A percentile compares a stretch with the other conserved stretches of the same genome.
These are phyloP conservation scores for Capsicum baccatum DNA, from an alignment of 257 asterid genomes.

Conservation along the genomic window DNA sequence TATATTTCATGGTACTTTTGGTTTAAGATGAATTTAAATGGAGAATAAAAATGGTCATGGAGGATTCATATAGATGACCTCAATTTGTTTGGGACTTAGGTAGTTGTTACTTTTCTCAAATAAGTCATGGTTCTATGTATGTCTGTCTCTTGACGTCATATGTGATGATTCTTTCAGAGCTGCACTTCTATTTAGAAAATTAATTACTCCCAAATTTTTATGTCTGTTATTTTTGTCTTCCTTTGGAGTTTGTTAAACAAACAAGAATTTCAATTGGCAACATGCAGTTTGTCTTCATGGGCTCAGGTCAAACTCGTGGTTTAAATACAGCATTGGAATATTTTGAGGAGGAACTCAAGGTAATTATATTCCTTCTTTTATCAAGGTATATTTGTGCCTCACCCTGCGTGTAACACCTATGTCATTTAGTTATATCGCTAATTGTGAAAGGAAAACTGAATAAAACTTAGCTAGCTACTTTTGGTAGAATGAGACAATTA, in stretches of 20 bases:
- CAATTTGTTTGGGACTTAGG: neutral
- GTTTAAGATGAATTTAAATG: conserved; percentile 3
- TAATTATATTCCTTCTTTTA: conserved; percentile 31
- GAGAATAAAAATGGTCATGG: conserved; percentile 10
- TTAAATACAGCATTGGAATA: conserved; percentile 41
- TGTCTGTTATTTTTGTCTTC: conserved; percentile 1
- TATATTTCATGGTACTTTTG: neutral
- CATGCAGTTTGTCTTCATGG: conserved; percentile 74
- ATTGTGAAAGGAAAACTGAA: neutral
- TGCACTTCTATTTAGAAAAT: neutral
- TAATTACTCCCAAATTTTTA: neutral
- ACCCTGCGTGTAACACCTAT: neutral
- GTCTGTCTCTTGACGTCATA: neutral
- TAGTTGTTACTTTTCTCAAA: conserved; percentile 5
- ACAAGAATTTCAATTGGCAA: conserved; percentile 31
- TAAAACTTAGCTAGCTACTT: neutral
- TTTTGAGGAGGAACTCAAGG: conserved; percentile 62
- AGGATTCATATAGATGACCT: neutral
- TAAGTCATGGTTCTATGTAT: conserved; percentile 15
- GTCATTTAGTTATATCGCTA: neutral
- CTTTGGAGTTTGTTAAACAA: conserved; percentile 18
- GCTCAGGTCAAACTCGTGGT: conserved; percentile 44
- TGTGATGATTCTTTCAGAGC: conserved; percentile 5
- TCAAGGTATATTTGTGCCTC: neutral
- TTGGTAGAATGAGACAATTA: neutral